These are phyloP conservation scores for Lizonia empirigonia DNA, from an alignment of 2,329 filamentous ascomycete genomes.

Conservation along the genomic window DNA sequence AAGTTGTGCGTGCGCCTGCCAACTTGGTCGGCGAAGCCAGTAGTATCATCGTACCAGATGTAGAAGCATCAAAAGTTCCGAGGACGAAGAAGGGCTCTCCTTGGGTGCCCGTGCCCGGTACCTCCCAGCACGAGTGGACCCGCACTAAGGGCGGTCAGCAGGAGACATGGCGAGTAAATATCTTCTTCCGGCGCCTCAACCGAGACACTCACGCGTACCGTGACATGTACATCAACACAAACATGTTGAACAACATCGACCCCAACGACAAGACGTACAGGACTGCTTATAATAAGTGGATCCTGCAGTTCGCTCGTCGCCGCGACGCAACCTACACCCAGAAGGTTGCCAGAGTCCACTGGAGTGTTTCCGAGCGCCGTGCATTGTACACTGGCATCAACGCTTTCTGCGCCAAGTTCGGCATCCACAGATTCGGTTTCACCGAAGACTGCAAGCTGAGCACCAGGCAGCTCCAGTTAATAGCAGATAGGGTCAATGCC, in stretches of 20 bases:
- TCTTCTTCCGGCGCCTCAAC: slow-evolving; percentile 18
- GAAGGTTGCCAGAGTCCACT: slow-evolving; percentile 8
- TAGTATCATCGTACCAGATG: slow-evolving; percentile 1
- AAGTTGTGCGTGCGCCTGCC: neutral
- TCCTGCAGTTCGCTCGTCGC: slow-evolving; percentile 20
- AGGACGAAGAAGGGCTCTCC: neutral
- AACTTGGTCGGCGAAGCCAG: neutral
- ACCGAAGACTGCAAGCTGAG: neutral
- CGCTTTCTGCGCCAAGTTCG: slow-evolving; percentile 4
- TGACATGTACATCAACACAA: slow-evolving; percentile 6
- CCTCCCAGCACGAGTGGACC: slow-evolving; percentile 4
- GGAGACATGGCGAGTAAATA: slow-evolving; percentile 6
- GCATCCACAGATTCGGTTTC: slow-evolving; percentile 13
- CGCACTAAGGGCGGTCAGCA: neutral
- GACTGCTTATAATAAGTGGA: slow-evolving; percentile 21
- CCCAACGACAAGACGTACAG: slow-evolving; percentile 12
- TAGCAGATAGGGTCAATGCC: slow-evolving; percentile 11
- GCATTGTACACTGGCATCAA: slow-evolving; percentile 16
- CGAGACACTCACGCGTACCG: slow-evolving; percentile 8
- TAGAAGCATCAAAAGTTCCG: neutral
- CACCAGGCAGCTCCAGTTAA: slow-evolving; percentile 1
- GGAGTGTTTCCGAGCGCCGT: slow-evolving; percentile 11
- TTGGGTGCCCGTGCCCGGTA: neutral
- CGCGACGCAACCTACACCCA: slow-evolving; percentile 7
- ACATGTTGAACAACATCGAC: slow-evolving; percentile 7